Conservation (phyloP, 202 grass and related monocot species). For the Cymbopogon flexuosus region DNA sequence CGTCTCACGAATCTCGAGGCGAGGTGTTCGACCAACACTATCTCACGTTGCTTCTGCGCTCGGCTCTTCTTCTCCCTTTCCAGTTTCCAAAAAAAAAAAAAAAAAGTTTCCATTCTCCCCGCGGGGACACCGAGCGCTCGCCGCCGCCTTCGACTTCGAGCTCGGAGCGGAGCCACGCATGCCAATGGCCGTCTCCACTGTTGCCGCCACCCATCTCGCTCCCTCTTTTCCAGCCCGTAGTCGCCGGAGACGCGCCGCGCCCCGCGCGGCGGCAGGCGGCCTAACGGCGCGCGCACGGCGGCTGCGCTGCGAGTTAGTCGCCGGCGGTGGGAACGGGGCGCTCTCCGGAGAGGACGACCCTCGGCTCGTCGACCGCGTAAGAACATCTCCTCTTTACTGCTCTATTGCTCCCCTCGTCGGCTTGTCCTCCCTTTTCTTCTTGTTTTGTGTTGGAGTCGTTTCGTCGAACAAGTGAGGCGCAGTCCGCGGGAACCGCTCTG, state of each 20-base stretch:
- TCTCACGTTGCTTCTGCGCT: background rate
- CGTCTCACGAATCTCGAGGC: conserved; percentile 14
- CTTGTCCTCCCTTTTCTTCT: background rate
- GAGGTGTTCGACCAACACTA: background rate
- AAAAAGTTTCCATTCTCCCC: background rate
- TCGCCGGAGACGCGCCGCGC: conserved; percentile 14
- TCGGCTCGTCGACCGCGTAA: conserved; percentile 50
- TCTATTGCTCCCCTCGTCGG: background rate
- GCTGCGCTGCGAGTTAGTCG: conserved; percentile 58
- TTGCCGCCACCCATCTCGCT: background rate
- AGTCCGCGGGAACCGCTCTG: background rate
- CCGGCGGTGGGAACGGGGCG: conserved; percentile 52
- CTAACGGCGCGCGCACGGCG: conserved; percentile 20
- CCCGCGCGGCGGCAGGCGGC: conserved; percentile 21
- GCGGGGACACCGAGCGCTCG: conserved; percentile 2
- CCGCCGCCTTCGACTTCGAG: conserved; percentile 14
- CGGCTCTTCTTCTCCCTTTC: background rate
- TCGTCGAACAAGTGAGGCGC: conserved; percentile 29
- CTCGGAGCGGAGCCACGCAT: conserved; percentile 4
- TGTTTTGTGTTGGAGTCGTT: conserved; percentile 21
- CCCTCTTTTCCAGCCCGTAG: background rate
- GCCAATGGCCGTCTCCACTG: conserved; percentile 34
- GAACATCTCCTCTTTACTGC: background rate
- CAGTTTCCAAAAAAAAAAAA: background rate
- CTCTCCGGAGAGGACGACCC: conserved; percentile 53